Conservation (phyloP, 2,329 filamentous ascomycete species). For the Rhinocladiella similis region DNA sequence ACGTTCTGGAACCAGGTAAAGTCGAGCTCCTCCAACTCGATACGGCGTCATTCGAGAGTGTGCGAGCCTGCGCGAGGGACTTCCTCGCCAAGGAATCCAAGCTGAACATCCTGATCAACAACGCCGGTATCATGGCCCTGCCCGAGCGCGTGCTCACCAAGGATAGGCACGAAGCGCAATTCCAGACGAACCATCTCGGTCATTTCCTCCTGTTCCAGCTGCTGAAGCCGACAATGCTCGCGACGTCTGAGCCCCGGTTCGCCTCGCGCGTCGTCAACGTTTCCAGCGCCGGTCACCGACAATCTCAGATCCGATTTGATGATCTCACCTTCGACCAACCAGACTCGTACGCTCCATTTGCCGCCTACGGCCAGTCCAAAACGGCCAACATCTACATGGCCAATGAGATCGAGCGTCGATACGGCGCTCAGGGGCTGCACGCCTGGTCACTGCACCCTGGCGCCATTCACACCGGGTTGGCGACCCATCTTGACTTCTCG, state of each 20-base stretch:
- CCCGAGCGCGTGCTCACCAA: conserved; percentile 37
- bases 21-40: conserved; percentile 39
- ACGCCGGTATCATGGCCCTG: conserved; percentile 49
- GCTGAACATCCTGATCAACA: conserved; percentile 44
- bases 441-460: conserved; percentile 49
- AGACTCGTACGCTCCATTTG: conserved; percentile 34
- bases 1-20: conserved; percentile 27
- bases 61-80: conserved; percentile 32
- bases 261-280: conserved; percentile 49
- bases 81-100: conserved; percentile 32
- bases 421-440: conserved; percentile 45
- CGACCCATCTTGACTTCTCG: conserved; percentile 18
- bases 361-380: conserved; percentile 51
- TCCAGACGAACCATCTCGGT: conserved; percentile 55
- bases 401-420: conserved; percentile 52
- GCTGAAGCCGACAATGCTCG: conserved; percentile 46
- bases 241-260: conserved; percentile 38
- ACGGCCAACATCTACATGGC: conserved; percentile 52
- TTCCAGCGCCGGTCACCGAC: conserved; percentile 46
- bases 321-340: conserved; percentile 43
- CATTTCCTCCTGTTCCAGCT: conserved; percentile 58
- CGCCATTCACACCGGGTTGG: conserved; percentile 38
- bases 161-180: conserved; percentile 54
- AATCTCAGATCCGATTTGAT: conserved; percentile 35
- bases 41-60: conserved; percentile 34